A percentile compares a stretch with the other conserved stretches of the same genome.
phyloP scores from a whole-genome alignment of 768 basidiomycete genomes.

The Ephemerocybe angulata region DNA sequence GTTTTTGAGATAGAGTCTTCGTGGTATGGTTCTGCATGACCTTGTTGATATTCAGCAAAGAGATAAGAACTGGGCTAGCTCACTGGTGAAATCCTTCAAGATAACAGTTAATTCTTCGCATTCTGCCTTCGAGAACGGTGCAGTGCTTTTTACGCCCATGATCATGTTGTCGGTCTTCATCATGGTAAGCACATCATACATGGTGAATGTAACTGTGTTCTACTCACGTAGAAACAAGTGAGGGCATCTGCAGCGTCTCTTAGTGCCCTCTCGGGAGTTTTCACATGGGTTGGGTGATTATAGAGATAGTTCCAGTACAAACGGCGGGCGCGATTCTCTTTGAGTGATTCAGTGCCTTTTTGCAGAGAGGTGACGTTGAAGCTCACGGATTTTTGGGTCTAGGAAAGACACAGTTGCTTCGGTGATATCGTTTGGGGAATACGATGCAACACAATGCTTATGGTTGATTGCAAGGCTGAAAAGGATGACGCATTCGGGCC shows the following conservation, averaged over 20 bases:
- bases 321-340: conserved; percentile 43
- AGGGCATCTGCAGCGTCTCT: conserved; percentile 47
- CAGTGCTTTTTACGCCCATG: conserved; percentile 38
- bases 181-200: background rate
- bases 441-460: conserved; percentile 43
- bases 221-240: conserved; percentile 45
- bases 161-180: conserved; percentile 46
- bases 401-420: conserved; percentile 23
- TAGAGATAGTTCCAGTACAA: conserved; percentile 53
- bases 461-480: conserved; percentile 46
- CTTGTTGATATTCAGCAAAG: background rate
- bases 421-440: conserved; percentile 30
- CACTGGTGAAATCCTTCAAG: conserved; percentile 34
- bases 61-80: background rate
- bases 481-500: conserved; percentile 15
- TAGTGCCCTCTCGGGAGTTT: conserved; percentile 38
- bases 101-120: conserved; percentile 47
- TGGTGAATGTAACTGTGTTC: background rate
- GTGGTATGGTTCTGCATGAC: conserved; percentile 27
- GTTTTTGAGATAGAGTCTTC: conserved; percentile 38
- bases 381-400: conserved; percentile 25
- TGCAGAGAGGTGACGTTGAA: background rate
- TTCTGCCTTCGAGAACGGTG: conserved; percentile 52
- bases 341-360: background rate
- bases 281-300: conserved; percentile 45